Evolutionary conservation across 345 rosid species (phyloP), one percentile per base, ranked within the genome.

Genomic region (Cardiospermum halicacabum): DNA sequence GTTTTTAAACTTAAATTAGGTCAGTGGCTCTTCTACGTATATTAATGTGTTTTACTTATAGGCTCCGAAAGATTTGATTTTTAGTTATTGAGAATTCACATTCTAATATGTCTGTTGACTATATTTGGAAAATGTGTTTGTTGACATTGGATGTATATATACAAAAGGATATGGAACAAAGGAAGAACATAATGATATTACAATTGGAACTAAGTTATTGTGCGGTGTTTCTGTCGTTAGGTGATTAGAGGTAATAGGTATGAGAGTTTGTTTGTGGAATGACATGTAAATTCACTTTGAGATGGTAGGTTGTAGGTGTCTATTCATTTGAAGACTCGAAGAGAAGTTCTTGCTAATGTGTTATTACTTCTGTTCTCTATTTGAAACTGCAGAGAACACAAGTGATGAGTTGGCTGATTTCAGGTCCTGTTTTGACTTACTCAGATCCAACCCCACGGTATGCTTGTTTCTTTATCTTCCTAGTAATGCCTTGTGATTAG

Each of bases 361-460:
- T 37, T 9, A 0, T 37, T 3, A 8, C 26, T 21, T 22, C 2
- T 2, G 10, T 21, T 50, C 13, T 27, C 42, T 45, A 16, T 53
- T 64, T 59, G 47, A 28, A 28, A 62, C 51, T 80, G 69, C 92
- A 91, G 99, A 81, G 56, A 65, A 80, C 72, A 58, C 84, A 7
- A 63, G 80, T 72, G 96, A 84, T 8, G 92, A 85, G 64, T 74
- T 84, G 72, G 65, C 58, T 56, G 97, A 89, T 82, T 80, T 89
- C 69, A 79, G 60, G 73, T 75, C 75, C 37, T 80, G 78, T 80
- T 83, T 86, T 66, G 80, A 82, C 79, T 60, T 58, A 62, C 78
- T 86, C 58, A 69, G 74, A 37, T 64, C 67, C 28, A 78, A 58
- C 57, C 53, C 74, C 53, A 69, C 74, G 62, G 96, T 93, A 77